A percentile compares a stretch with the other conserved stretches of the same genome.
phyloP scores from a whole-genome alignment of 257 asterid genomes.

The Mentha longifolia region DNA sequence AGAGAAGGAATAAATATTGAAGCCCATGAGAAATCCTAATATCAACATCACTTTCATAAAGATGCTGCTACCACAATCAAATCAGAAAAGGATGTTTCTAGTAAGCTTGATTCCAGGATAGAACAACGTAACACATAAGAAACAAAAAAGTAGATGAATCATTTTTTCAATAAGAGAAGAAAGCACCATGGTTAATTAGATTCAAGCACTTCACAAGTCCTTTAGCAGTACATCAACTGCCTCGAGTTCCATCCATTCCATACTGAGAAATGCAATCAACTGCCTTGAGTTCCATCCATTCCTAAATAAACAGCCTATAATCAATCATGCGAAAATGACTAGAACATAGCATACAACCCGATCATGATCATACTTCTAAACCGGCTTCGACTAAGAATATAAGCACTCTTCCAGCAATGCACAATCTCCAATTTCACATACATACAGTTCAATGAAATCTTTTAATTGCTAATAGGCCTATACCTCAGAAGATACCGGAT shows the following conservation, averaged over 20 bases:
- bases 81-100: constrained; percentile 5
- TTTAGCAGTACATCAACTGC: constrained; percentile 9
- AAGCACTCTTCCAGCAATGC: neutral
- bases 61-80: neutral
- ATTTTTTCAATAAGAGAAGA: neutral
- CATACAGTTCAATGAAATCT: neutral
- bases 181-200: constrained; percentile 13
- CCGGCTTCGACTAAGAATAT: neutral
- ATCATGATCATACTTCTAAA: constrained; percentile 6
- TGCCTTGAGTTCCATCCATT: neutral
- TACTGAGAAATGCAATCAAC: constrained; percentile 4
- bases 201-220: constrained; percentile 23
- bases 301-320: neutral
- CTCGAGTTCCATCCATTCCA: neutral
- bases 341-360: neutral
- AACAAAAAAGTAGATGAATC: neutral
- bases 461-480: neutral
- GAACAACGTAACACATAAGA: constrained; percentile 6
- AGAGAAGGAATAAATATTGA: neutral
- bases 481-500: neutral
- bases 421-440: neutral
- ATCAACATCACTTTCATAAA: constrained; percentile 2
- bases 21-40: neutral
- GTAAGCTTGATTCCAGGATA: neutral
- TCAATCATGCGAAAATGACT: neutral